These are phyloP conservation scores for Austroboletus rostrupii DNA, from an alignment of 1,284 basidiomycete species.

Conservation along the genomic window DNA sequence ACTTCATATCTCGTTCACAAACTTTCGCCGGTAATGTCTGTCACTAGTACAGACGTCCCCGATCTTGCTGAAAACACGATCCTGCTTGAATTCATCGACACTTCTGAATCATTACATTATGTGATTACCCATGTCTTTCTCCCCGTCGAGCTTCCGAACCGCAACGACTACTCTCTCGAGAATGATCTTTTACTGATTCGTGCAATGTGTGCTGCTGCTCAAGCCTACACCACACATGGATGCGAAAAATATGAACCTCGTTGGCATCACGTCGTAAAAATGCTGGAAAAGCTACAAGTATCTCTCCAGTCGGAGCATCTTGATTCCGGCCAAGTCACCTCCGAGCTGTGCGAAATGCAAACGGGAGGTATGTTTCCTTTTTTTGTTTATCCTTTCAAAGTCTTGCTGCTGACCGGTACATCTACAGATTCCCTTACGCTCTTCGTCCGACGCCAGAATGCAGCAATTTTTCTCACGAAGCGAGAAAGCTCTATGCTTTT, in stretches of 20 bases:
- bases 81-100: background rate
- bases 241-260: background rate
- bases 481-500: slow-evolving; percentile 13
- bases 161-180: slow-evolving; percentile 1
- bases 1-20: too few species aligned
- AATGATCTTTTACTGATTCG: background rate
- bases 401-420: background rate
- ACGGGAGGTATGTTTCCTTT: slow-evolving; percentile 8
- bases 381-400: background rate
- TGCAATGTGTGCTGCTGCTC: slow-evolving; percentile 6
- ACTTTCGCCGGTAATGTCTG: too few species aligned
- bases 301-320: background rate
- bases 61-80: background rate
- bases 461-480: slow-evolving; percentile 19
- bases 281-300: slow-evolving; percentile 10
- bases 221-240: slow-evolving; percentile 1
- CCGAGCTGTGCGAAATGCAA: slow-evolving; percentile 12
- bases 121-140: slow-evolving; percentile 13
- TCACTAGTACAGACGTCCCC: background rate
- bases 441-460: slow-evolving; percentile 28
- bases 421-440: slow-evolving; percentile 20
- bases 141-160: slow-evolving; percentile 7
- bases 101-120: background rate
- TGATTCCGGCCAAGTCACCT: background rate
- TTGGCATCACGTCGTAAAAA: slow-evolving; percentile 9